These are phyloP conservation scores for Saccharomyces hybrid DNA, from an alignment of 1,139 yeast species.

Conservation along the genomic window DNA sequence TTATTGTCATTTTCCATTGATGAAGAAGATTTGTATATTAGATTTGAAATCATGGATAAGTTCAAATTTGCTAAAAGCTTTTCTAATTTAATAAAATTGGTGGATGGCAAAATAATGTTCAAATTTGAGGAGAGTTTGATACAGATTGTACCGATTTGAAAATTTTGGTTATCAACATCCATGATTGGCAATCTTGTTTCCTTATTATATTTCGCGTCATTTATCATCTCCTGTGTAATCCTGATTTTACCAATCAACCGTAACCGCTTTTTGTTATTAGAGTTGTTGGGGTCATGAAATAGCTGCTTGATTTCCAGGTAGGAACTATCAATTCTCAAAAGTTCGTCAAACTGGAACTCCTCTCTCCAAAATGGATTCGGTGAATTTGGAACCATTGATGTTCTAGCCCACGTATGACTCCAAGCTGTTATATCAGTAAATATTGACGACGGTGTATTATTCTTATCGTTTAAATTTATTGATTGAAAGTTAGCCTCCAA, in stretches of 20 bases:
- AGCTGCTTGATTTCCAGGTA: conserved; percentile 32
- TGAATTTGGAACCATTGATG: conserved; percentile 48
- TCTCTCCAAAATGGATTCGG: conserved; percentile 68
- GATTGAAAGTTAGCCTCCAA: conserved; percentile 53
- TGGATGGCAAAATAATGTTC: conserved; percentile 53
- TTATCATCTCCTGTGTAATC: conserved; percentile 48
- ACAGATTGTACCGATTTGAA: conserved; percentile 50
- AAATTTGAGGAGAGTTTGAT: conserved; percentile 49
- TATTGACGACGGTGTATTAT: conserved; percentile 33
- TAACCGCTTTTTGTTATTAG: conserved; percentile 26
- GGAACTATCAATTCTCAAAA: conserved; percentile 44
- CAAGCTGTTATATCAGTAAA: conserved; percentile 61
- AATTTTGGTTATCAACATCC: conserved; percentile 19
- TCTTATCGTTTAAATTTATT: neutral
- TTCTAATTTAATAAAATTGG: conserved; percentile 53
- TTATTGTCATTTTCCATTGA: conserved; percentile 36
- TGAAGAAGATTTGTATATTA: conserved; percentile 21
- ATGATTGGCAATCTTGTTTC: conserved; percentile 33
- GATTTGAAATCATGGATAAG: conserved; percentile 1
- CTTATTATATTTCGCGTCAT: conserved; percentile 25
- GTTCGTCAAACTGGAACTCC: conserved; percentile 47
- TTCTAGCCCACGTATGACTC: conserved; percentile 64
- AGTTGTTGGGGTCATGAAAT: conserved; percentile 41
- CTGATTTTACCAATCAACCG: conserved; percentile 46
- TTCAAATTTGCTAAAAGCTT: conserved; percentile 44